Evolutionary conservation across 2,329 filamentous ascomycete genomes (phyloP).

Genomic region (Claviceps monticola): DNA sequence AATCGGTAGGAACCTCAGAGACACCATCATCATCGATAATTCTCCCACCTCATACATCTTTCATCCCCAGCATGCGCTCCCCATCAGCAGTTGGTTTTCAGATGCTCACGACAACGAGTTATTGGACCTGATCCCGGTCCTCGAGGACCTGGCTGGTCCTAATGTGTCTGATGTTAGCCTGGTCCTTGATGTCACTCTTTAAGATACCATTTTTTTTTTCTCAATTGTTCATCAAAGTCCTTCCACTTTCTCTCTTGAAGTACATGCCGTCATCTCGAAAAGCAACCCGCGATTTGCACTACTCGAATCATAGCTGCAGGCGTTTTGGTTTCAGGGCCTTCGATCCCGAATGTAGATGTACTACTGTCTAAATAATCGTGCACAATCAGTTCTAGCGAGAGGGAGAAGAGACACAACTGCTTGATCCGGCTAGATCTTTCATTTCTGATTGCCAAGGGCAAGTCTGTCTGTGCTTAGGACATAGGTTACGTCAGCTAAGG

Average conservation of each 20-base stretch:
- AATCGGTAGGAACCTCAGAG: slow-evolving; percentile 85
- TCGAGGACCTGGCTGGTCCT: slow-evolving; percentile 82
- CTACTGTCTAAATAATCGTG: slow-evolving; percentile 34
- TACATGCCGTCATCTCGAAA: slow-evolving; percentile 16
- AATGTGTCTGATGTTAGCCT: slow-evolving; percentile 93
- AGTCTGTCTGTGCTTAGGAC: slow-evolving; percentile 5
- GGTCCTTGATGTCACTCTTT: slow-evolving; percentile 82
- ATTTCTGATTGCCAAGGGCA: slow-evolving; percentile 6
- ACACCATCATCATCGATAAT: slow-evolving; percentile 99
- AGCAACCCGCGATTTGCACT: slow-evolving; percentile 21
- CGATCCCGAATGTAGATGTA: slow-evolving; percentile 37
- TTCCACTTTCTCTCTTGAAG: slow-evolving; percentile 18
- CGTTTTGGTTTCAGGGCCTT: slow-evolving; percentile 39
- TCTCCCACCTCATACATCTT: slow-evolving; percentile 99
- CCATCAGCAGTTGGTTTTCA: slow-evolving; percentile 99
- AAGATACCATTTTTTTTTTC: slow-evolving; percentile 23
- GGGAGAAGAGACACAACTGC: neutral
- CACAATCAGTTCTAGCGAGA: slow-evolving; percentile 21
- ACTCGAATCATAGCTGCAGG: slow-evolving; percentile 39
- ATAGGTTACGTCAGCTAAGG: slow-evolving; percentile 12
- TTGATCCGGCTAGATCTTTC: slow-evolving; percentile 2
- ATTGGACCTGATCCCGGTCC: slow-evolving; percentile 90
- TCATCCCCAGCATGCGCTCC: slow-evolving; percentile 95
- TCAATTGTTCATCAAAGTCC: slow-evolving; percentile 11
- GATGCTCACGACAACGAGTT: slow-evolving; percentile 99